Evolutionary conservation across 2,329 filamentous ascomycete genomes (phyloP).

Genomic region (Botrytis aclada): DNA sequence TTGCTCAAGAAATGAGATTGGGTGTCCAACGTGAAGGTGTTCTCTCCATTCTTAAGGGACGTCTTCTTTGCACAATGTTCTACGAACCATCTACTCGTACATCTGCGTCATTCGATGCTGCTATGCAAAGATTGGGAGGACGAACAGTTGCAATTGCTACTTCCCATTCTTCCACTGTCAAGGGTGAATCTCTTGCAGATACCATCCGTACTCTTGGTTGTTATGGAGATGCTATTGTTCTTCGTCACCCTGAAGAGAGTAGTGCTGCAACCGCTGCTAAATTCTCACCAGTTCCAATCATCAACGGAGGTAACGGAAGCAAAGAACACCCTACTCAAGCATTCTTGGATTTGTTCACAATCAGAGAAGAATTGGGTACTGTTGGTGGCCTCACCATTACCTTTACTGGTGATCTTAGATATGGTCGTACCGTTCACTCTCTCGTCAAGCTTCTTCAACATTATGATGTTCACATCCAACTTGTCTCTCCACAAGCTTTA

Average conservation of each 20-base stretch:
- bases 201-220: slow-evolving; percentile 90
- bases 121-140: slow-evolving; percentile 96
- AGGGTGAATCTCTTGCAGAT: slow-evolving; percentile 91
- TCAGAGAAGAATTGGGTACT: slow-evolving; percentile 93
- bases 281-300: slow-evolving; percentile 85
- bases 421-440: slow-evolving; percentile 93
- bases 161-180: slow-evolving; percentile 81
- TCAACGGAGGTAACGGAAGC: slow-evolving; percentile 96
- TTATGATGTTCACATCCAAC: slow-evolving; percentile 92
- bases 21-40: slow-evolving; percentile 91
- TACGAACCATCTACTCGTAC: slow-evolving; percentile 97
- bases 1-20: slow-evolving; percentile 95
- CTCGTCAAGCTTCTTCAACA: slow-evolving; percentile 90
- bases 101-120: slow-evolving; percentile 92
- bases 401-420: slow-evolving; percentile 88
- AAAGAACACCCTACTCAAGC: slow-evolving; percentile 97
- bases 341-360: slow-evolving; percentile 96
- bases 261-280: slow-evolving; percentile 81
- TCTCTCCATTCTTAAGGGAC: slow-evolving; percentile 79
- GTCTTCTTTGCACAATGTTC: slow-evolving; percentile 89
- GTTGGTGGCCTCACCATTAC: slow-evolving; percentile 95
- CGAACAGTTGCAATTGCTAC: slow-evolving; percentile 80
- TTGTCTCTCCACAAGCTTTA: slow-evolving; percentile 79
- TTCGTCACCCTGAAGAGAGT: slow-evolving; percentile 82
- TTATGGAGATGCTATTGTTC: slow-evolving; percentile 93